Evolutionary conservation across 1,139 yeast genomes (phyloP).

Genomic region (Kurtzmaniella quercitrusa): DNA sequence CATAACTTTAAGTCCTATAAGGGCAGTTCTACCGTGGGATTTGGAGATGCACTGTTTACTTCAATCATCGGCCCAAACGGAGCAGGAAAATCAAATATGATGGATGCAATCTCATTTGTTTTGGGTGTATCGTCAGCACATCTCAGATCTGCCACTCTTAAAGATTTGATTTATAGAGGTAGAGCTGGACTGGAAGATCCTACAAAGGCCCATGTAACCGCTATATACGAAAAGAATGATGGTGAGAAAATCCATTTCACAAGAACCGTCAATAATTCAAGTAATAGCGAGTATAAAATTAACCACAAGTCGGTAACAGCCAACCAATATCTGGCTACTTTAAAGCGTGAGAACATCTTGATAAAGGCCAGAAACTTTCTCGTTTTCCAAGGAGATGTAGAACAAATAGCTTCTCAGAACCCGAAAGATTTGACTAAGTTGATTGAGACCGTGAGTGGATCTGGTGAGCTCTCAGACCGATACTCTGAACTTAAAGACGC

Average conservation of each 20-base stretch:
- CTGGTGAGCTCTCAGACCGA: constrained; percentile 61
- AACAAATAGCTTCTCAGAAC: constrained; percentile 85
- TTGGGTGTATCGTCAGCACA: constrained; percentile 79
- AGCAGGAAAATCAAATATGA: constrained; percentile 94
- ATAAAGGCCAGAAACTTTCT: constrained; percentile 88
- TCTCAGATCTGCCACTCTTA: constrained; percentile 68
- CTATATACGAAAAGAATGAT: constrained; percentile 62
- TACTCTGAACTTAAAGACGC: constrained; percentile 67
- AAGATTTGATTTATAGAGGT: constrained; percentile 81
- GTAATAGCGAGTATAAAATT: constrained; percentile 67
- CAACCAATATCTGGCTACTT: constrained; percentile 57
- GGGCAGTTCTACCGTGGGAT: constrained; percentile 73
- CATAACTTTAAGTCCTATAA: constrained; percentile 87
- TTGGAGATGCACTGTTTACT: constrained; percentile 80
- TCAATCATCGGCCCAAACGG: constrained; percentile 98
- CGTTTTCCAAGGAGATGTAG: constrained; percentile 97
- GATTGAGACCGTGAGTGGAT: constrained; percentile 82
- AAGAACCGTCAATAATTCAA: constrained; percentile 51
- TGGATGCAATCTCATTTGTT: constrained; percentile 97
- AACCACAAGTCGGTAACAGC: constrained; percentile 62
- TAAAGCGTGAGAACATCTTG: constrained; percentile 79
- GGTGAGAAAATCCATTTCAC: constrained; percentile 52
- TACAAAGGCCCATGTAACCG: constrained; percentile 72
- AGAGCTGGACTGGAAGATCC: constrained; percentile 39
- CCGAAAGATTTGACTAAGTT: constrained; percentile 69